A percentile compares a stretch with the other conserved stretches of the same genome.
Evolutionary conservation across 2,329 filamentous ascomycete species (phyloP).

Genomic region (Xylaria sp.): DNA sequence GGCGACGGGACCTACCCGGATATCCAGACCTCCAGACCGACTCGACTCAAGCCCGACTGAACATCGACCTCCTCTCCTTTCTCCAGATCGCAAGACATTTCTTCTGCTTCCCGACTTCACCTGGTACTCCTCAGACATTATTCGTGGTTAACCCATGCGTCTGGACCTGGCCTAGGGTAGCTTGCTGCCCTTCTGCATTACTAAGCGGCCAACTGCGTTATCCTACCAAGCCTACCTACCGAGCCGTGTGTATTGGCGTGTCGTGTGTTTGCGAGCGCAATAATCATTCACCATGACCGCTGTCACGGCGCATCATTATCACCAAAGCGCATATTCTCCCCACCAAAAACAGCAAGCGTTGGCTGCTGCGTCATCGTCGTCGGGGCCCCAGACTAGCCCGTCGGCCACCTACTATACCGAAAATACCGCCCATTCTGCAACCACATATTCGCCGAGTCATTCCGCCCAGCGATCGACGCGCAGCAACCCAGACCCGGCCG

Average conservation of each 20-base stretch:
- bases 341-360: slow-evolving; percentile 27
- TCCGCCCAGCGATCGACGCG: slow-evolving; percentile 25
- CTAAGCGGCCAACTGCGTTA: neutral
- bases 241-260: slow-evolving; percentile 31
- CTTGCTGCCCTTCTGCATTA: slow-evolving; percentile 28
- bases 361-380: slow-evolving; percentile 34
- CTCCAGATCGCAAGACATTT: neutral
- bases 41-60: slow-evolving; percentile 25
- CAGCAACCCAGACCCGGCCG: slow-evolving; percentile 23
- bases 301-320: slow-evolving; percentile 41
- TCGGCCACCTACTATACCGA: slow-evolving; percentile 14
- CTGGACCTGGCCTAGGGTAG: slow-evolving; percentile 24
- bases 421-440: slow-evolving; percentile 21
- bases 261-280: slow-evolving; percentile 10
- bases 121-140: neutral
- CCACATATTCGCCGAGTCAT: slow-evolving; percentile 18
- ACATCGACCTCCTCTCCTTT: neutral
- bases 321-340: slow-evolving; percentile 41
- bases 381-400: slow-evolving; percentile 6
- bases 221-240: neutral
- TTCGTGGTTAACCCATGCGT: slow-evolving; percentile 18
- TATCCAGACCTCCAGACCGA: slow-evolving; percentile 16
- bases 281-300: slow-evolving; percentile 44
- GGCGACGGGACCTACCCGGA: slow-evolving; percentile 4
- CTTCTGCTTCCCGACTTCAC: neutral